A percentile compares a stretch with the other conserved stretches of the same genome.
Evolutionary conservation across 169 alveolate species (phyloP).

Genomic region (Cardiosporidium cionae): DNA sequence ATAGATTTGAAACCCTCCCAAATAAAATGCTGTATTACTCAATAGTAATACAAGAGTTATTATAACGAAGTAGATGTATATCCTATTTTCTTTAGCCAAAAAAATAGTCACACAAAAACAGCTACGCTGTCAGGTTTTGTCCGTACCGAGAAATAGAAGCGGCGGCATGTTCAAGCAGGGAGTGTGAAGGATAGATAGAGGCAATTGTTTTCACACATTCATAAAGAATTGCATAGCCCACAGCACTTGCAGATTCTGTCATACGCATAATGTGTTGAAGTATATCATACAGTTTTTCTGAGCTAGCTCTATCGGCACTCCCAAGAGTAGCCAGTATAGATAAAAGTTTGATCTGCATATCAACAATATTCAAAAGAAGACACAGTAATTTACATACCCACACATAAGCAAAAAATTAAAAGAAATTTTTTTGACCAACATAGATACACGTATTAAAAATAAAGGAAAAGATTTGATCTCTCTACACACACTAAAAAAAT

Average conservation of each 20-base stretch:
- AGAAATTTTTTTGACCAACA: neutral
- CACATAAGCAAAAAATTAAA: neutral
- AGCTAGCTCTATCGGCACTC: conserved; percentile 66
- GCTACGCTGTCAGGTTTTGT: no score
- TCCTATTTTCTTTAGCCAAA: no score
- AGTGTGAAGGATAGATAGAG: conserved; percentile 72
- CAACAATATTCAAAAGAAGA: neutral
- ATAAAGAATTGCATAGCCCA: conserved; percentile 83
- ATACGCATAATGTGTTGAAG: conserved; percentile 68
- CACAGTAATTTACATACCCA: neutral
- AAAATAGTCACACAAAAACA: no score
- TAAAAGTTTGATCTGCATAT: conserved; percentile 11
- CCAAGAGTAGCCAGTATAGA: conserved; percentile 64
- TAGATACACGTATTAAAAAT: neutral
- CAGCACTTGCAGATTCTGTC: conserved; percentile 72
- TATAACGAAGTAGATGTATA: no score
- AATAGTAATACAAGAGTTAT: no score
- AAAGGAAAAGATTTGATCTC: neutral
- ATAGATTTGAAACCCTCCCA: no score
- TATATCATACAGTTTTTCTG: conserved; percentile 81
- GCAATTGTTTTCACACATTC: conserved; percentile 81
- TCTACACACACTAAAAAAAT: no score
- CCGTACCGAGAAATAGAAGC: conserved; percentile 77
- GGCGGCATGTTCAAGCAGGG: conserved; percentile 78
- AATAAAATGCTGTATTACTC: no score